These are phyloP conservation scores for Penicillium maclennaniae DNA, from an alignment of 495 filamentous ascomycete species.

Conservation along the genomic window DNA sequence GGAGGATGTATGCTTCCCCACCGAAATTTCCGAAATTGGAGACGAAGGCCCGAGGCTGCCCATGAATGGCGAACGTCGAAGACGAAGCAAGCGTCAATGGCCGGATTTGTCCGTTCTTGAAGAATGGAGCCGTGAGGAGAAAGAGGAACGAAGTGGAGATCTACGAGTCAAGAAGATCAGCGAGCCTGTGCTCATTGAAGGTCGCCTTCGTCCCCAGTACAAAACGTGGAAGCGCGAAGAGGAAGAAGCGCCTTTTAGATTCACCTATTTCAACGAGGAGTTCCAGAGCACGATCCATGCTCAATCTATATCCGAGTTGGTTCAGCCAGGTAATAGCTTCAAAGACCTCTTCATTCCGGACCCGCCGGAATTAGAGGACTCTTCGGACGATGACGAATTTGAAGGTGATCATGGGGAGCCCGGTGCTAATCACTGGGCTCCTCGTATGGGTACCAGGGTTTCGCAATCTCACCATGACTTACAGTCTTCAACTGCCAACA, in stretches of 20 bases:
- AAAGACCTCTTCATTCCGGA: conserved; percentile 79
- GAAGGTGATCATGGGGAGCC: conserved; percentile 28
- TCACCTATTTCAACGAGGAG: conserved; percentile 98
- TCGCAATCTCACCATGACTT: neutral
- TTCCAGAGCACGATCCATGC: conserved; percentile 92
- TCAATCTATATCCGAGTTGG: conserved; percentile 86
- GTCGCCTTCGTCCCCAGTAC: conserved; percentile 78
- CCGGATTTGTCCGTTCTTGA: conserved; percentile 74
- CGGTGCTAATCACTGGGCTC: conserved; percentile 1
- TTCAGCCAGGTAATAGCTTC: conserved; percentile 80
- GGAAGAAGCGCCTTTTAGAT: conserved; percentile 88
- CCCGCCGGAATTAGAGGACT: conserved; percentile 58
- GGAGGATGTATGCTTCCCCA: conserved; percentile 92
- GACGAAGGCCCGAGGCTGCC: conserved; percentile 55
- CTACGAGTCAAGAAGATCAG: conserved; percentile 88
- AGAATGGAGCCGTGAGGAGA: conserved; percentile 88
- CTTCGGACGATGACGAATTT: conserved; percentile 61
- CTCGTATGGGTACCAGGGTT: neutral
- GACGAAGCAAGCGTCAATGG: conserved; percentile 56
- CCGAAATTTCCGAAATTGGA: conserved; percentile 72
- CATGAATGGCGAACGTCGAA: conserved; percentile 50
- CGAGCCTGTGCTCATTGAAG: conserved; percentile 87
- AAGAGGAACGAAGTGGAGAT: conserved; percentile 82
- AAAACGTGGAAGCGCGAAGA: conserved; percentile 78
- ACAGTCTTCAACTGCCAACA: conserved; percentile 2